Percentiles rank a stretch among this genome's conserved stretches.
Evolutionary conservation across 1,284 basidiomycete genomes (phyloP).

Genomic region (Ceraceosorus guamensis): DNA sequence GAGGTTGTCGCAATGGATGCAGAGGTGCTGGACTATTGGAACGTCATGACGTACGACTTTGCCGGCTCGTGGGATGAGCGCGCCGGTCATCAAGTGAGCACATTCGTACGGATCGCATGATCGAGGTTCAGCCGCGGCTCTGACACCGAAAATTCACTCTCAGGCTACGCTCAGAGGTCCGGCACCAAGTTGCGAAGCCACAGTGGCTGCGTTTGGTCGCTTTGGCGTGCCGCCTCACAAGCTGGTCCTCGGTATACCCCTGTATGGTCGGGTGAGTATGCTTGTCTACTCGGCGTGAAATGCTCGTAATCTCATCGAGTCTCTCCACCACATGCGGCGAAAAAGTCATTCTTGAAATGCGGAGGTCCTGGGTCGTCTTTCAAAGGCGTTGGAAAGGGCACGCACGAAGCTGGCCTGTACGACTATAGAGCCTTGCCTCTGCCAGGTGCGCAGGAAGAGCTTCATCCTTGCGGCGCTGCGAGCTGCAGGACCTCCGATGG

Average conservation of each 20-base stretch:
- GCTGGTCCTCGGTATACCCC: slow-evolving; percentile 63
- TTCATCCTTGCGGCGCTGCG: slow-evolving; percentile 64
- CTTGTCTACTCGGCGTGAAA: no score
- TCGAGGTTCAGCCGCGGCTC: not conserved
- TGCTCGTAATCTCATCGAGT: no score
- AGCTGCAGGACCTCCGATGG: slow-evolving; percentile 64
- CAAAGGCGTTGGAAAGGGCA: slow-evolving; percentile 68
- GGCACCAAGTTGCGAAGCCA: slow-evolving; percentile 53
- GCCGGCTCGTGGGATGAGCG: slow-evolving; percentile 57
- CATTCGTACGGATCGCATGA: not conserved
- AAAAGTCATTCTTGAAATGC: slow-evolving; percentile 72
- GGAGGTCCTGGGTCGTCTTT: slow-evolving; percentile 67
- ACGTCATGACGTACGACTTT: slow-evolving; percentile 67
- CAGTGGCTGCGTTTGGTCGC: slow-evolving; percentile 61
- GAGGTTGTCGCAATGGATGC: not conserved
- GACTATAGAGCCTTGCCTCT: slow-evolving; percentile 71
- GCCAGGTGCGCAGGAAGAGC: slow-evolving; percentile 60
- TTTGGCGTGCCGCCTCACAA: slow-evolving; percentile 66
- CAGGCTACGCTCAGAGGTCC: slow-evolving; percentile 64
- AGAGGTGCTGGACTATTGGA: slow-evolving; percentile 67
- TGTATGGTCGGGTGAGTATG: slow-evolving; percentile 62
- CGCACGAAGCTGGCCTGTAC: slow-evolving; percentile 54
- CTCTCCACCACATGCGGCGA: no score
- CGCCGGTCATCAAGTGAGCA: slow-evolving; percentile 62
- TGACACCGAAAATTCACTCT: no score